Percentiles rank a stretch among this genome's conserved stretches.
phyloP scores from a whole-genome alignment of 2,329 filamentous ascomycete genomes.

The Claviceps digitariae region DNA sequence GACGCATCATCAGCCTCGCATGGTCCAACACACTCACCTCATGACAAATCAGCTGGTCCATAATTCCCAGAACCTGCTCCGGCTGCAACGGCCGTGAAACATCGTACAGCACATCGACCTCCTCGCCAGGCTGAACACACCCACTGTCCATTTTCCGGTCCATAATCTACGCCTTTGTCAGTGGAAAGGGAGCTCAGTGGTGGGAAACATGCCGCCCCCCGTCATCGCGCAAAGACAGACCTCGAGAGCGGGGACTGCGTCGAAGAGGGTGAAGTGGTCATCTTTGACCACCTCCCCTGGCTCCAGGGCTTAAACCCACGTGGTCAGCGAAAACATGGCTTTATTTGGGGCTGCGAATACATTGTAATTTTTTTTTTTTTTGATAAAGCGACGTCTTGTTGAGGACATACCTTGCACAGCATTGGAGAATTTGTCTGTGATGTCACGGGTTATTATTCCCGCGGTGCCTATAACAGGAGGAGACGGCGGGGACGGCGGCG shows the following conservation, averaged over 20 bases:
- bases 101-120: conserved; percentile 75
- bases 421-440: conserved; percentile 40
- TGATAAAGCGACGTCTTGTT: background rate
- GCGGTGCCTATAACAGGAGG: conserved; percentile 28
- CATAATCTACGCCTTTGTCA: conserved; percentile 59
- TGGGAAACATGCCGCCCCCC: background rate
- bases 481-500: conserved; percentile 18
- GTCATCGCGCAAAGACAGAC: conserved; percentile 21
- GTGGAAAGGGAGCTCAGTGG: background rate
- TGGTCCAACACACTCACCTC: conserved; percentile 44
- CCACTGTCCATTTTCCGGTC: conserved; percentile 98
- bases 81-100: conserved; percentile 53
- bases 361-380: background rate
- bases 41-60: conserved; percentile 81
- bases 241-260: conserved; percentile 80
- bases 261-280: conserved; percentile 86
- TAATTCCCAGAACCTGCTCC: conserved; percentile 77
- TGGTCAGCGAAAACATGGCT: conserved; percentile 13
- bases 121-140: conserved; percentile 61
- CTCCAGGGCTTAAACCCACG: conserved; percentile 44
- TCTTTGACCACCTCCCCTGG: conserved; percentile 85
- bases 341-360: background rate
- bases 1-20: background rate
- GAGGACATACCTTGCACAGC: conserved; percentile 36
- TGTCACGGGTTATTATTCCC: conserved; percentile 43